Conservation (phyloP, 352 stramenopile species). For the Phytophthora lateralis region DNA sequence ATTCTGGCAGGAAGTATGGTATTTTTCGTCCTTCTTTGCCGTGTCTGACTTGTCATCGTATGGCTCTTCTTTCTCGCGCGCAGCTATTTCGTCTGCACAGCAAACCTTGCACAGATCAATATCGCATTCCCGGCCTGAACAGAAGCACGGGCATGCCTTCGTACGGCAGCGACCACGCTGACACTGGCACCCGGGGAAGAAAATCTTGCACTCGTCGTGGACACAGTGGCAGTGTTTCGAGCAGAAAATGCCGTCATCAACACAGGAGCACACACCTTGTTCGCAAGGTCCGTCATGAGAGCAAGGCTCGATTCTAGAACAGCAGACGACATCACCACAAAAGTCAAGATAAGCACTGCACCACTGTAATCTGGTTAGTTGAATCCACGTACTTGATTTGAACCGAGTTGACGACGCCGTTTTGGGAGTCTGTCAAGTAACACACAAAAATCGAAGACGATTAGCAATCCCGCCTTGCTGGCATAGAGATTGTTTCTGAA, state of each 20-base stretch:
- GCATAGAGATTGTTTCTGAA: neutral
- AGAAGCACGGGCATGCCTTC: constrained; percentile 91
- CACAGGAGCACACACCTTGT: constrained; percentile 85
- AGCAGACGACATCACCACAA: constrained; percentile 1
- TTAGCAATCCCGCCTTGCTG: constrained; percentile 5
- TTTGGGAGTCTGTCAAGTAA: constrained; percentile 39
- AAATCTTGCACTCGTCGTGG: constrained; percentile 83
- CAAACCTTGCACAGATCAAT: constrained; percentile 91
- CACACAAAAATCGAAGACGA: constrained; percentile 5
- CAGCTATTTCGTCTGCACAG: constrained; percentile 54
- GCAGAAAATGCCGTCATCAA: constrained; percentile 89
- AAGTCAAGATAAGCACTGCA: neutral
- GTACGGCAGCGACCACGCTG: constrained; percentile 77
- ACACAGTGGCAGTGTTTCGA: constrained; percentile 91
- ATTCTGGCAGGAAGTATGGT: constrained; percentile 67
- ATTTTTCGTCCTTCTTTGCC: constrained; percentile 26
- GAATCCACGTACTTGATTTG: constrained; percentile 51
- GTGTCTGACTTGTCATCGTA: constrained; percentile 22
- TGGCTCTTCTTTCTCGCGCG: constrained; percentile 16
- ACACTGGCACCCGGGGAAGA: constrained; percentile 91
- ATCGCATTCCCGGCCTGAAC: constrained; percentile 92
- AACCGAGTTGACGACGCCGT: constrained; percentile 51
- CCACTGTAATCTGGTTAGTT: neutral
- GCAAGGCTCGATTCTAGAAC: constrained; percentile 79
- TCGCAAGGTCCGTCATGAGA: constrained; percentile 88